phyloP scores from a whole-genome alignment of 495 filamentous ascomycete species.

The Aspergillus taichungensis region DNA sequence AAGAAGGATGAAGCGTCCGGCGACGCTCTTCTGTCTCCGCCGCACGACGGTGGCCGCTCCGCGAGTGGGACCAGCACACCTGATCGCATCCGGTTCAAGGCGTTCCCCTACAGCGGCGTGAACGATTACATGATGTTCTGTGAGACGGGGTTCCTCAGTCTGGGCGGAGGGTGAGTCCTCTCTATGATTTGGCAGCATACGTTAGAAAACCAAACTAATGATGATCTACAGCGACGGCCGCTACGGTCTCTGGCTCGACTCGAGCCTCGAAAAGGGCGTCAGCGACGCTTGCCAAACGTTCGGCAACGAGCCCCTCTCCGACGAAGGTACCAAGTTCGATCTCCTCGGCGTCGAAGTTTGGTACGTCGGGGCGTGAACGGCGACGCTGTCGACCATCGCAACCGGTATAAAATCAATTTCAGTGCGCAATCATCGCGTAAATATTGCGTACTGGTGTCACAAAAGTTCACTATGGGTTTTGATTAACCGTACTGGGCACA shows the following conservation, averaged over 20 bases:
- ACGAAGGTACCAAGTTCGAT: conserved; percentile 88
- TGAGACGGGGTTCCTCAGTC: conserved; percentile 71
- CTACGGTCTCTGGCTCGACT: conserved; percentile 90
- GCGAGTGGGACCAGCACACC: conserved; percentile 38
- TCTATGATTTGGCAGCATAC: neutral
- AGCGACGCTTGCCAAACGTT: conserved; percentile 80
- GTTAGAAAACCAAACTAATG: conserved; percentile 3
- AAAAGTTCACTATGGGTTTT: too few relatives aligned
- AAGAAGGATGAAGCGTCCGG: conserved; percentile 9
- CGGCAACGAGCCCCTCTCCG: conserved; percentile 91
- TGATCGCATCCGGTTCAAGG: conserved; percentile 82
- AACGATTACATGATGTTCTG: conserved; percentile 97
- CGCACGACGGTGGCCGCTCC: conserved; percentile 17
- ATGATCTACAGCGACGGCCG: conserved; percentile 57
- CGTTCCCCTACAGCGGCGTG: conserved; percentile 88
- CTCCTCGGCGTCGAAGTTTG: conserved; percentile 87
- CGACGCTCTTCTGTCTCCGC: conserved; percentile 19
- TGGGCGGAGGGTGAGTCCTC: conserved; percentile 64
- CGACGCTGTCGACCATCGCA: too few relatives aligned
- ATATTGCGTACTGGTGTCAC: too few relatives aligned
- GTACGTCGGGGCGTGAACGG: conserved; percentile 51
- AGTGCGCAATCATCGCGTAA: too few relatives aligned
- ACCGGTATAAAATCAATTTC: too few relatives aligned
- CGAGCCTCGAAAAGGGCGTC: conserved; percentile 76
- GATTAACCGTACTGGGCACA: too few relatives aligned